Base-by-base conservation (phyloP, 1,284 basidiomycete genomes). In the Apiotrichum laibachii region DNA sequence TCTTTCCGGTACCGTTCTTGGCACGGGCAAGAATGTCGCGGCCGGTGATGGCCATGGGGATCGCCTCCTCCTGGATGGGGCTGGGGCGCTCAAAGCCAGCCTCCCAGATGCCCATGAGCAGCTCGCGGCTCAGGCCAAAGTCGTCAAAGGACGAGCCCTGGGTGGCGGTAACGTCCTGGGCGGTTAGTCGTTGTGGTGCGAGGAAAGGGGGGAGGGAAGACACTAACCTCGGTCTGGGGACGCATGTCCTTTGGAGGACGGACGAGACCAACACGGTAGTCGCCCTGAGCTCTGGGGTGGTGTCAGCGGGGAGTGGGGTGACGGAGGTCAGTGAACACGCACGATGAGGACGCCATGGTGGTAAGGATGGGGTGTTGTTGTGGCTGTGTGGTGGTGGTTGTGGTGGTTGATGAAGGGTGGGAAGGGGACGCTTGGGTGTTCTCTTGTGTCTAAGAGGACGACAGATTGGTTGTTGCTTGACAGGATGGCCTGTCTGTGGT, bases 11-110 rank as follows among this genome's bases (percentile, higher is more conserved):
- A 60, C 74, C 77, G 68, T 80, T 81, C 76, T 84, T 84, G 44
- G 83, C 82, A 61, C 83, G 75, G 3, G 83, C 82, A 61, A 99
- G 88, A 70, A 97, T 82, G 78, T 98, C 94, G 72, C 90, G 87
- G 71, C 88, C 88, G 57, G 87, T 85, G 70, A 94, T 85, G 22
- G 91, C 90, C 66, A 90, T 84, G 57, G 91, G 91, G 68, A 94
- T 92, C 56, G 91, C 88, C 82, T 97, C 92, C 85, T 99, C 96
- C 82, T 99, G 95, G 77, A 99, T 98, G 53, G 95, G 96, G 31
- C 90, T 94, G 22, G 96, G 95, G 68, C 85, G 86, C 79, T 99
- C 96, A 77, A 98, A 99, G 57, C 93, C 93, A 65, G 92, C 93
- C 81, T 95, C 92, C 72, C 93, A 96, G 73, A 96, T 94, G 61